A percentile compares a stretch with the other conserved stretches of the same genome.
phyloP scores from a whole-genome alignment of 169 alveolate species.

The Plasmodium vinckei region DNA sequence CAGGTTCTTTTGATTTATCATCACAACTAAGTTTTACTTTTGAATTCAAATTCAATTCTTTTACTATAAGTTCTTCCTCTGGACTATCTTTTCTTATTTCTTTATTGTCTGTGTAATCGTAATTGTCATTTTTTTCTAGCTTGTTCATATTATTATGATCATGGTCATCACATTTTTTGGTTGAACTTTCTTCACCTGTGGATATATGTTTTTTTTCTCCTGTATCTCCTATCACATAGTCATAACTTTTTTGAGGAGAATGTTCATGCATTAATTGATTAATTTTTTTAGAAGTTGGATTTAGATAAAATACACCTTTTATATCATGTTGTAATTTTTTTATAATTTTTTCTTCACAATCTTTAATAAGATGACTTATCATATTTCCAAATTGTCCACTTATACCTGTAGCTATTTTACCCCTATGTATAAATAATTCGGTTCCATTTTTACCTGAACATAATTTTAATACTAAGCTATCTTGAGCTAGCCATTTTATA shows the following conservation, averaged over 20 bases:
- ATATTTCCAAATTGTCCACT: slow-evolving; percentile 75
- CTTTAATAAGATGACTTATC: slow-evolving; percentile 72
- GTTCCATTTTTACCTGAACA: slow-evolving; percentile 19
- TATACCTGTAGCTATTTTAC: slow-evolving; percentile 78
- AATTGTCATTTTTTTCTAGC: neutral
- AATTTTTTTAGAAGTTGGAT: slow-evolving; percentile 42
- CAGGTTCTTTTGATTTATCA: slow-evolving; percentile 72
- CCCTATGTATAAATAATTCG: slow-evolving; percentile 58
- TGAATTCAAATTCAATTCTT: slow-evolving; percentile 40
- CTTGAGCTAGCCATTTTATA: slow-evolving; percentile 73
- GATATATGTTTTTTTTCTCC: slow-evolving; percentile 27
- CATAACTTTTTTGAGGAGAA: slow-evolving; percentile 29
- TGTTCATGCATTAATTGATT: slow-evolving; percentile 45
- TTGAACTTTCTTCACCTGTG: slow-evolving; percentile 8
- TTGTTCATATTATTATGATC: neutral
- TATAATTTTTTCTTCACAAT: slow-evolving; percentile 78
- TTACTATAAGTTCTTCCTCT: slow-evolving; percentile 41
- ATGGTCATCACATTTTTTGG: neutral
- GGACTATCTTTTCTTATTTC: slow-evolving; percentile 41
- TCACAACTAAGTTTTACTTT: slow-evolving; percentile 66
- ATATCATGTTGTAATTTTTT: slow-evolving; percentile 81
- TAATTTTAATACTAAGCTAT: slow-evolving; percentile 56
- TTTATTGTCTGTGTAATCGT: neutral
- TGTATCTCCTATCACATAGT: neutral
- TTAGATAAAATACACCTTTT: slow-evolving; percentile 66